A percentile compares a stretch with the other conserved stretches of the same genome.
Conservation (phyloP, 2,329 filamentous ascomycete genomes). For the Aotearoamyces nothofagi region DNA sequence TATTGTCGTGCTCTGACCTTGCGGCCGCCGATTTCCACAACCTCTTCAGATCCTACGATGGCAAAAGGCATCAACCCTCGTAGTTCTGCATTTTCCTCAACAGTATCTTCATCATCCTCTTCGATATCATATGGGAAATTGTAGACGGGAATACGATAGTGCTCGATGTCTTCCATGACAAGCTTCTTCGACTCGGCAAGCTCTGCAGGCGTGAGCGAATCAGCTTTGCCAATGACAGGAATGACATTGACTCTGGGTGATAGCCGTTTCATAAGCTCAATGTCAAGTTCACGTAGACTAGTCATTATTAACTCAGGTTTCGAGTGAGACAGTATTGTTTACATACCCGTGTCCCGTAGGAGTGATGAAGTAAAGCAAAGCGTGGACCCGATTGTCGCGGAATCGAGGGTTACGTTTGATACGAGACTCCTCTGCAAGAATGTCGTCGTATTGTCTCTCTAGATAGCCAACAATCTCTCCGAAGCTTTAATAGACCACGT, state of each 20-base stretch:
- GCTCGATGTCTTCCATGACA: constrained; percentile 99
- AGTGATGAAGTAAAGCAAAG: constrained; percentile 97
- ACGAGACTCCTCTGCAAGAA: constrained; percentile 96
- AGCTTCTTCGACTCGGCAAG: constrained; percentile 98
- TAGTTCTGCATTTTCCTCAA: constrained; percentile 97
- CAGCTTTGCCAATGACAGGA: constrained; percentile 95
- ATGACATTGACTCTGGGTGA: constrained; percentile 98
- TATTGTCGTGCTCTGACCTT: constrained; percentile 92
- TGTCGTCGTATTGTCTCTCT: constrained; percentile 98
- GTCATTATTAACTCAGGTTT: constrained; percentile 5
- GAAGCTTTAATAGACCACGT: too few relatives aligned
- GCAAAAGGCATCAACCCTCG: constrained; percentile 97
- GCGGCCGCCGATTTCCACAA: constrained; percentile 84
- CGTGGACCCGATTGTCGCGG: constrained; percentile 97
- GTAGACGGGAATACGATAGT: constrained; percentile 98
- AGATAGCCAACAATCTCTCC: constrained; percentile 96
- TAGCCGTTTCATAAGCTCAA: constrained; percentile 98
- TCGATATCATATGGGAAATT: constrained; percentile 99
- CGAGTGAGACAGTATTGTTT: constrained; percentile 1
- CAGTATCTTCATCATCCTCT: constrained; percentile 97
- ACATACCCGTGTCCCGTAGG: constrained; percentile 85
- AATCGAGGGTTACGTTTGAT: constrained; percentile 99
- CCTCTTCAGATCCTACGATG: constrained; percentile 93
- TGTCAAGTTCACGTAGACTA: constrained; percentile 94
- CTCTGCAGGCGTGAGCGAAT: constrained; percentile 91